These are phyloP conservation scores for Graphilbum ipis-grandicollis DNA, from an alignment of 2,329 filamentous ascomycete species.

Conservation along the genomic window DNA sequence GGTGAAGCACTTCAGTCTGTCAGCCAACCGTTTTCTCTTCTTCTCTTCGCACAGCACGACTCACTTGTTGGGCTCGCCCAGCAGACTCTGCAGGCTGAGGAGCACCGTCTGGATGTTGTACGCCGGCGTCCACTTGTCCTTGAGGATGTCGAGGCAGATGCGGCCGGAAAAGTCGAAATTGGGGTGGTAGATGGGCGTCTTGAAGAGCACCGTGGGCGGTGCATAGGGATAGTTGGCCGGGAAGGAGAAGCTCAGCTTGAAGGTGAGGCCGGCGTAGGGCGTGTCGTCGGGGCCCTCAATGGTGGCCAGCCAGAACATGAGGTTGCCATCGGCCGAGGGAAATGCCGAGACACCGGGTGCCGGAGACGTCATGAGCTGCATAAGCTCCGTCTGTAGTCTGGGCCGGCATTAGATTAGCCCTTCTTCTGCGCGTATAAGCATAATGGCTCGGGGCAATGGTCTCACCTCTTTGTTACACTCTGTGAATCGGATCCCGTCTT, in stretches of 20 bases:
- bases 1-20: slow-evolving; percentile 66
- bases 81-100: slow-evolving; percentile 80
- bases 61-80: slow-evolving; percentile 97
- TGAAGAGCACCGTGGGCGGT: slow-evolving; percentile 84
- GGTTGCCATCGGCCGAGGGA: slow-evolving; percentile 74
- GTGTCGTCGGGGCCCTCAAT: slow-evolving; percentile 84
- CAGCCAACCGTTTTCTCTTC: too few species aligned
- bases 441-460: too few species aligned
- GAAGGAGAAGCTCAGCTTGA: slow-evolving; percentile 88
- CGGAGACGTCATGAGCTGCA: slow-evolving; percentile 94
- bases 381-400: slow-evolving; percentile 91
- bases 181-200: slow-evolving; percentile 96
- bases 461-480: slow-evolving; percentile 62
- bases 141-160: slow-evolving; percentile 94
- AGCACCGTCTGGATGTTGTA: slow-evolving; percentile 93
- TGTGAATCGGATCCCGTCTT: slow-evolving; percentile 47
- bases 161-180: slow-evolving; percentile 95
- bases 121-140: slow-evolving; percentile 97
- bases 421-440: too few species aligned
- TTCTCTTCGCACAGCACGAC: too few species aligned
- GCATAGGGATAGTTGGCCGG: slow-evolving; percentile 86
- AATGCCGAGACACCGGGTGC: slow-evolving; percentile 92
- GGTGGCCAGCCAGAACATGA: slow-evolving; percentile 84
- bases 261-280: slow-evolving; percentile 70
- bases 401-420: too few species aligned